Conservation (phyloP, 1,139 yeast species). For the Magnusiomyces tetraspermus region DNA sequence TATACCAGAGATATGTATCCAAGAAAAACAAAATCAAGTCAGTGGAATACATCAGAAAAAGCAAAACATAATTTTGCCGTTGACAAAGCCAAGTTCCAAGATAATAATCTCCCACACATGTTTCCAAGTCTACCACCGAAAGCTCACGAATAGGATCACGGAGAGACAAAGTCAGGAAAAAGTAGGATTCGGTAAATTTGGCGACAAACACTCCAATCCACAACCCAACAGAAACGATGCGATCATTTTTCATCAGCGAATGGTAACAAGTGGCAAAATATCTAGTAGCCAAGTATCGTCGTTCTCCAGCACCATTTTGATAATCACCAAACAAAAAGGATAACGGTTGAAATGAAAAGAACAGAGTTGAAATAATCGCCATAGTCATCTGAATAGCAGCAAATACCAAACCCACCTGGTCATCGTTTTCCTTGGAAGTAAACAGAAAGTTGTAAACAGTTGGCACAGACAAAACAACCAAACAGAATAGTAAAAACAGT, state of each 20-base stretch:
- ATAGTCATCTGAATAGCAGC: constrained; percentile 51
- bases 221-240: constrained; percentile 48
- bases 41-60: constrained; percentile 49
- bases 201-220: constrained; percentile 66
- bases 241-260: constrained; percentile 41
- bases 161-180: constrained; percentile 66
- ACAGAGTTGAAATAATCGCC: constrained; percentile 51
- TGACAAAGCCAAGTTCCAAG: constrained; percentile 47
- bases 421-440: constrained; percentile 45
- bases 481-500: constrained; percentile 37
- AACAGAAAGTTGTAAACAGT: constrained; percentile 48
- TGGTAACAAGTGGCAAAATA: constrained; percentile 50
- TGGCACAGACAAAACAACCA: constrained; percentile 48
- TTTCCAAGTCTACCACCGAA: constrained; percentile 45
- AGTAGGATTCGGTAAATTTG: constrained; percentile 71
- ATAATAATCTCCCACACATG: constrained; percentile 53
- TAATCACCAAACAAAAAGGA: constrained; percentile 42
- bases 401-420: constrained; percentile 39
- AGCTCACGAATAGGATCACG: constrained; percentile 71
- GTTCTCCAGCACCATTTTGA: constrained; percentile 27
- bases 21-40: constrained; percentile 68
- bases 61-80: constrained; percentile 49
- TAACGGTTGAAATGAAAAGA: constrained; percentile 54
- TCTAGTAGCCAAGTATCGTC: constrained; percentile 24
- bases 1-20: constrained; percentile 85